These are phyloP conservation scores for Helotiales sp. DNA, from an alignment of 2,329 filamentous ascomycete species.

Conservation along the genomic window DNA sequence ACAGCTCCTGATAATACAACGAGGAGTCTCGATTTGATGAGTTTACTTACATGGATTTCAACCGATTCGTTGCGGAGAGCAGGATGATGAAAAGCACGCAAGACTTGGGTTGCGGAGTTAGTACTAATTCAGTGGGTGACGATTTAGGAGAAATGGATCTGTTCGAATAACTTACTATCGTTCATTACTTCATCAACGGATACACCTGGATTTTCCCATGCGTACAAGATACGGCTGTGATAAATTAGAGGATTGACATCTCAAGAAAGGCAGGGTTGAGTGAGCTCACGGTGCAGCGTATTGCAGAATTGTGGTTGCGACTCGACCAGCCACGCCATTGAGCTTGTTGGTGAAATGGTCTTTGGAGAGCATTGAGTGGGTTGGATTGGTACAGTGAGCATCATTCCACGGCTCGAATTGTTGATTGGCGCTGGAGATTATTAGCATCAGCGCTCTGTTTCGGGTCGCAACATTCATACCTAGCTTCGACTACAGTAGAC, in stretches of 20 bases:
- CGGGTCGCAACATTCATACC: constrained; percentile 10
- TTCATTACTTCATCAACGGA: constrained; percentile 80
- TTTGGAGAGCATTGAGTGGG: constrained; percentile 80
- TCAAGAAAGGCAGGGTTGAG: neutral
- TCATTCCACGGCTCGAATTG: constrained; percentile 83
- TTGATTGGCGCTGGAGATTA: constrained; percentile 55
- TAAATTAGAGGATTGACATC: constrained; percentile 25
- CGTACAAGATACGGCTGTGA: constrained; percentile 74
- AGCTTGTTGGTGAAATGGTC: constrained; percentile 81
- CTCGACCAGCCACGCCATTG: constrained; percentile 73
- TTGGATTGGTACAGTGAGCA: constrained; percentile 72
- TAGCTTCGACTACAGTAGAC: constrained; percentile 66
- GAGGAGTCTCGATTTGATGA: too few relatives aligned
- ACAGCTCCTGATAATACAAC: too few relatives aligned
- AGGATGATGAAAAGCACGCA: constrained; percentile 88
- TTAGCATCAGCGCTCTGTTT: neutral
- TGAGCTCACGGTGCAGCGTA: constrained; percentile 82
- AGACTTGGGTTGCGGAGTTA: too few relatives aligned
- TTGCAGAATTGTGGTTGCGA: constrained; percentile 75
- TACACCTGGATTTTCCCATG: constrained; percentile 86
- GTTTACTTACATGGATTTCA: constrained; percentile 84
- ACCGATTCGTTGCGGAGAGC: constrained; percentile 72
- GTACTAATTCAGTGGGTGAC: too few relatives aligned
- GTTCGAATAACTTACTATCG: too few relatives aligned
- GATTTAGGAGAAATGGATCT: too few relatives aligned